Conservation (phyloP, 495 filamentous ascomycete genomes). For the Penicillium manginii region DNA sequence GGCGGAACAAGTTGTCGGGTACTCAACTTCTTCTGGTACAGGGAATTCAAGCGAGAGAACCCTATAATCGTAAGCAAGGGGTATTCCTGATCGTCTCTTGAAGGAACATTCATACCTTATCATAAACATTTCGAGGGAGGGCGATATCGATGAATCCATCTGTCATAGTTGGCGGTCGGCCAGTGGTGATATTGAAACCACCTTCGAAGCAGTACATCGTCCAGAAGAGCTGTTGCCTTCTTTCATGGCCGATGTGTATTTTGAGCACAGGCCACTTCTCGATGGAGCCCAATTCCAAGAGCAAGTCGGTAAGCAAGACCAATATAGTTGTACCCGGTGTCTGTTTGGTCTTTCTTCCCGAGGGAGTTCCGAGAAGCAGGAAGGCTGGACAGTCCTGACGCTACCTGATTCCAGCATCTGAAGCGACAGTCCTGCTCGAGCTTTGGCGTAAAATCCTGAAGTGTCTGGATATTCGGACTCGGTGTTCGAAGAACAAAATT, state of each 20-base stretch:
- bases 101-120: slow-evolving; percentile 14
- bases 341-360: slow-evolving; percentile 26
- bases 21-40: slow-evolving; percentile 8
- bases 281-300: slow-evolving; percentile 49
- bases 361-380: slow-evolving; percentile 32
- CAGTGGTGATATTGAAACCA: slow-evolving; percentile 31
- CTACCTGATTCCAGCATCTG: slow-evolving; percentile 32
- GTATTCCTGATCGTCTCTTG: background rate
- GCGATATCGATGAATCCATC: slow-evolving; percentile 30
- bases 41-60: slow-evolving; percentile 12
- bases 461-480: slow-evolving; percentile 14
- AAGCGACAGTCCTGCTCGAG: slow-evolving; percentile 29
- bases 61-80: slow-evolving; percentile 1
- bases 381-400: slow-evolving; percentile 29
- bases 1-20: slow-evolving; percentile 27
- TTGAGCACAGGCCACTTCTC: slow-evolving; percentile 25
- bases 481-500: slow-evolving; percentile 17
- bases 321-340: slow-evolving; percentile 31
- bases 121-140: slow-evolving; percentile 28
- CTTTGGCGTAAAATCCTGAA: slow-evolving; percentile 23
- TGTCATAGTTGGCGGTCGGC: slow-evolving; percentile 24
- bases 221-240: slow-evolving; percentile 27
- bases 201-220: slow-evolving; percentile 34
- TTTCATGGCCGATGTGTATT: slow-evolving; percentile 21
- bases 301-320: slow-evolving; percentile 50